phyloP scores from a whole-genome alignment of 768 basidiomycete genomes.

The Termitomyces sp. region DNA sequence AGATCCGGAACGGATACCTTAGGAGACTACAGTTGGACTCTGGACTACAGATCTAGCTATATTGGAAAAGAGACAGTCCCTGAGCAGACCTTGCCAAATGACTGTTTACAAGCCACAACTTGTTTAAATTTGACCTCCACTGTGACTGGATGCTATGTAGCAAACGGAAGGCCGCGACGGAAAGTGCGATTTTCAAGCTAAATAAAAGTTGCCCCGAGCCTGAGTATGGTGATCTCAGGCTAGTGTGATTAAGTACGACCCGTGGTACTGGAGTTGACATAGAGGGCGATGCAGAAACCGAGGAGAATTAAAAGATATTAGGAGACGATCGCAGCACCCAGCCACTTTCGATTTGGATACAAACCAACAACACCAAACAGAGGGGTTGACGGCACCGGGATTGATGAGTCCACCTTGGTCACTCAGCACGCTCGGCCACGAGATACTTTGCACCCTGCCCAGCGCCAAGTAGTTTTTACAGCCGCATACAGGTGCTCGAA shows the following conservation, averaged over 20 bases:
- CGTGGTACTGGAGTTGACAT: not conserved
- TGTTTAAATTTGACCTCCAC: no score
- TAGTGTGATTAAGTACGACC: not conserved
- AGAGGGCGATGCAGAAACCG: no score
- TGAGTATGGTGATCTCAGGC: no score
- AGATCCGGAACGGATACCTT: no score
- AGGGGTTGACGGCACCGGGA: constrained; percentile 8
- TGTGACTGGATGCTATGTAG: no score
- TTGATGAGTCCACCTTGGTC: constrained; percentile 10
- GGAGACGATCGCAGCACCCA: no score
- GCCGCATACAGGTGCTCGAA: constrained; percentile 5
- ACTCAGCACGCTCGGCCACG: not conserved
- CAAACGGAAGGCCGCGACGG: not conserved
- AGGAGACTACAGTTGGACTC: no score
- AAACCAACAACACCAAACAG: constrained; percentile 16
- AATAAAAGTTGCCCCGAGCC: not conserved
- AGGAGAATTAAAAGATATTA: no score
- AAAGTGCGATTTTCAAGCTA: not conserved
- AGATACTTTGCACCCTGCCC: not conserved
- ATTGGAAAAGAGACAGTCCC: not conserved
- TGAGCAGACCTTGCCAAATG: not conserved
- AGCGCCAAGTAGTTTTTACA: constrained; percentile 1
- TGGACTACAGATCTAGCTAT: no score
- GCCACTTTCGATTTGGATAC: no score
- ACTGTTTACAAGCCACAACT: no score